Conservation (phyloP, 2,329 filamentous ascomycete genomes). For the Diplocarpon mali region DNA sequence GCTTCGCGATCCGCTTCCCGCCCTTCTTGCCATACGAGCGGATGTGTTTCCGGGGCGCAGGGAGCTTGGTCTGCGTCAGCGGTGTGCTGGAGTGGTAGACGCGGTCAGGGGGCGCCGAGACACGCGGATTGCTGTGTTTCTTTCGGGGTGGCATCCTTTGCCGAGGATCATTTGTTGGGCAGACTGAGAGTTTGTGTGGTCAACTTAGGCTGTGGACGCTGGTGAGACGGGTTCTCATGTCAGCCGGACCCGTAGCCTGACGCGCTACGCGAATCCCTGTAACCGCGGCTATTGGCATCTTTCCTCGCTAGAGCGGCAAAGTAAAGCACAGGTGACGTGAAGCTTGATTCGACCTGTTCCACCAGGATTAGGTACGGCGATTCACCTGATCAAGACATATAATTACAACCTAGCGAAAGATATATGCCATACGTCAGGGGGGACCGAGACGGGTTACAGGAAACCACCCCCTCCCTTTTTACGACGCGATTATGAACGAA, state of each 20-base stretch:
- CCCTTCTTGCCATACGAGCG: slow-evolving; percentile 20
- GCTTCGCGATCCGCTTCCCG: slow-evolving; percentile 9
- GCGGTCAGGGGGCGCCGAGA: slow-evolving; percentile 17
- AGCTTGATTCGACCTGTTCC: too few relatives aligned
- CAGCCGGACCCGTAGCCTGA: neutral
- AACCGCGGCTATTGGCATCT: neutral
- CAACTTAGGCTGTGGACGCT: neutral
- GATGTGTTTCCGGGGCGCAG: slow-evolving; percentile 15
- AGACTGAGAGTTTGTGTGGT: too few relatives aligned
- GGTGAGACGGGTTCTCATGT: neutral
- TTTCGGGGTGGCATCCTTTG: neutral
- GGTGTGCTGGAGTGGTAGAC: slow-evolving; percentile 22
- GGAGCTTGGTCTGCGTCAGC: slow-evolving; percentile 20
- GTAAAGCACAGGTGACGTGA: too few relatives aligned
- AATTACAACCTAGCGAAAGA: too few relatives aligned
- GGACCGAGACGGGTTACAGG: too few relatives aligned
- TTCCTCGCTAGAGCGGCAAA: too few relatives aligned
- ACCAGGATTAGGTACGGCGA: too few relatives aligned
- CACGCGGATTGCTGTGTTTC: neutral
- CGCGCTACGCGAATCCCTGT: neutral
- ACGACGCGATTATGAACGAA: too few relatives aligned
- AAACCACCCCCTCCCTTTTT: too few relatives aligned
- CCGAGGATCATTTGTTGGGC: too few relatives aligned
- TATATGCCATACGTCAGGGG: too few relatives aligned
- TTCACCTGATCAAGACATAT: too few relatives aligned